Conservation (phyloP, 2,329 filamentous ascomycete genomes). For the Alternaria sp. region DNA sequence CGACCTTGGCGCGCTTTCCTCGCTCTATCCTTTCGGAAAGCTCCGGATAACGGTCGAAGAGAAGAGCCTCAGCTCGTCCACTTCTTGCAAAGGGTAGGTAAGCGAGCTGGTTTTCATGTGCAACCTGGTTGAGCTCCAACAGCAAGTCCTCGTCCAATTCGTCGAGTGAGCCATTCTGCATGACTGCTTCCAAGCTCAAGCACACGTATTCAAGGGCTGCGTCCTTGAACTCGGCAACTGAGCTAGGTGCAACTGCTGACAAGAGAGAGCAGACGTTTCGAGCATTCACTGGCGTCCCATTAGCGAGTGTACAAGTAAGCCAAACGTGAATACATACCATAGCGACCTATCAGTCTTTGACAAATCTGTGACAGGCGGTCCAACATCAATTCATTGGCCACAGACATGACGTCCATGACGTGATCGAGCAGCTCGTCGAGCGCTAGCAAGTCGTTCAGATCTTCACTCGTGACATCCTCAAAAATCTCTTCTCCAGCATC, state of each 20-base stretch:
- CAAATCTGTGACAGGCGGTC: constrained; percentile 89
- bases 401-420: constrained; percentile 87
- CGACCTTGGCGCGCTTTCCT: constrained; percentile 72
- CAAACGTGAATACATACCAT: constrained; percentile 58
- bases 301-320: constrained; percentile 20
- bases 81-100: constrained; percentile 79
- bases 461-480: constrained; percentile 71
- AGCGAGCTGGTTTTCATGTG: constrained; percentile 81
- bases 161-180: constrained; percentile 88
- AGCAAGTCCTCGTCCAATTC: constrained; percentile 86
- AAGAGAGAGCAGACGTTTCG: constrained; percentile 86
- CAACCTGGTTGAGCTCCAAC: constrained; percentile 77
- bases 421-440: constrained; percentile 86
- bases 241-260: constrained; percentile 84
- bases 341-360: constrained; percentile 80
- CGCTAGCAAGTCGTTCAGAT: constrained; percentile 52
- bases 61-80: constrained; percentile 69
- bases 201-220: constrained; percentile 90
- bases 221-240: constrained; percentile 84
- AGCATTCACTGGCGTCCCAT: constrained; percentile 36
- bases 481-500: constrained; percentile 84
- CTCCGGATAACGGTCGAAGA: constrained; percentile 70
- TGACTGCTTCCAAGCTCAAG: constrained; percentile 86
- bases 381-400: constrained; percentile 94
- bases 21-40: constrained; percentile 71